Conservation (phyloP, 164 flowering plant species). For the Annona cherimola region DNA sequence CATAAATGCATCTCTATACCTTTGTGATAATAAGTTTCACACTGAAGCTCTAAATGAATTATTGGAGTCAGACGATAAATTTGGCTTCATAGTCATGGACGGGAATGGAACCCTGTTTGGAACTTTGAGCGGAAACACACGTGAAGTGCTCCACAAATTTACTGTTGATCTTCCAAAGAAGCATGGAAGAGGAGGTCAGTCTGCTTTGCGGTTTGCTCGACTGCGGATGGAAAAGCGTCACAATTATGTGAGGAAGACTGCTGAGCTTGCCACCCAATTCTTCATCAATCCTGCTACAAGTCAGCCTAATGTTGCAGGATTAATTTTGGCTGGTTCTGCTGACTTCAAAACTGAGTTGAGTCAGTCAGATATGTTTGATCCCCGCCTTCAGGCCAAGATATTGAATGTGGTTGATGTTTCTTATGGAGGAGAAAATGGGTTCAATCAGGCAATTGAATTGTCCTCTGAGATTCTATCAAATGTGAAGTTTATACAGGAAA, state of each 20-base stretch:
- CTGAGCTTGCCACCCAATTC: slow-evolving; percentile 14
- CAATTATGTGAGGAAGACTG: slow-evolving; percentile 16
- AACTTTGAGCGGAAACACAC: slow-evolving; percentile 13
- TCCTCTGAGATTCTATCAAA: slow-evolving; percentile 13
- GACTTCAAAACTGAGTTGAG: slow-evolving; percentile 13
- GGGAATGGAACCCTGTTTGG: slow-evolving; percentile 16
- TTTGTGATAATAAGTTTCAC: slow-evolving; percentile 15
- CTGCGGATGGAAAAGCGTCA: slow-evolving; percentile 17
- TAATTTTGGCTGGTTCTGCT: slow-evolving; percentile 15
- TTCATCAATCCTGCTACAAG: slow-evolving; percentile 17
- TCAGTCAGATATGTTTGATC: slow-evolving; percentile 19
- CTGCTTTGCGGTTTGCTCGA: slow-evolving; percentile 12
- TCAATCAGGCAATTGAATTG: slow-evolving; percentile 13
- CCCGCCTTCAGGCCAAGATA: slow-evolving; percentile 16
- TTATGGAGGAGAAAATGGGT: slow-evolving; percentile 17
- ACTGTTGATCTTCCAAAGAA: slow-evolving; percentile 14
- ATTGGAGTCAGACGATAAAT: slow-evolving; percentile 13
- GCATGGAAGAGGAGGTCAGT: slow-evolving; percentile 18
- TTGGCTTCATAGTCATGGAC: slow-evolving; percentile 17
- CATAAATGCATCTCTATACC: slow-evolving; percentile 11
- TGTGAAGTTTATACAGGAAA: slow-evolving; percentile 16
- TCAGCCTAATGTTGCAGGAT: slow-evolving; percentile 14
- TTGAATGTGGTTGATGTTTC: slow-evolving; percentile 17
- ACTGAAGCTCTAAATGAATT: slow-evolving; percentile 14
- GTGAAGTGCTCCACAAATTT: slow-evolving; percentile 14